These are phyloP conservation scores for Cocos nucifera DNA, from an alignment of 176 grass and related monocot species.

Conservation along the genomic window DNA sequence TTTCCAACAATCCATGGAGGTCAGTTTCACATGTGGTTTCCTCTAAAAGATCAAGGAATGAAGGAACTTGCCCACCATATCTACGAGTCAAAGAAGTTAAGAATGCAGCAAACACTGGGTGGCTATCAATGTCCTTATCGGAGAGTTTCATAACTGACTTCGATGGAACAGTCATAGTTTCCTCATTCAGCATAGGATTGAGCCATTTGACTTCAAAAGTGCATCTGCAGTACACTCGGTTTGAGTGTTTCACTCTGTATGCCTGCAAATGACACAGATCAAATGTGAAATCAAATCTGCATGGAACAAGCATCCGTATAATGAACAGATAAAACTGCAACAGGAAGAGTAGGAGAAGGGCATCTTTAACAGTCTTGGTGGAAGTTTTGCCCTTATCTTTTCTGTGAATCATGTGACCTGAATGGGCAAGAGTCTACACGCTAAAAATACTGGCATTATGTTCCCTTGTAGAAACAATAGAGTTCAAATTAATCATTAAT, in stretches of 20 bases:
- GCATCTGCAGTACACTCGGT: constrained; percentile 31
- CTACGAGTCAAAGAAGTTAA: constrained; percentile 8
- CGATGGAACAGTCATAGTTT: constrained; percentile 29
- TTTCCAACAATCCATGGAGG: constrained; percentile 24
- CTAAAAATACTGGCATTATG: too few species aligned
- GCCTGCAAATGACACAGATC: constrained; percentile 16
- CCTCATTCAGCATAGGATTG: constrained; percentile 6
- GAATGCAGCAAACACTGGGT: constrained; percentile 29
- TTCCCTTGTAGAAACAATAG: too few species aligned
- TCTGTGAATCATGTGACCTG: too few species aligned
- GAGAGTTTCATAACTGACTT: constrained; percentile 37
- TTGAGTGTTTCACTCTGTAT: constrained; percentile 37
- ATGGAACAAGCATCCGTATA: too few species aligned
- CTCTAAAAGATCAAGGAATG: constrained; percentile 16
- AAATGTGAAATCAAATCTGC: neutral
- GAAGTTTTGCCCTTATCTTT: too few species aligned
- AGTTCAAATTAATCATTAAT: too few species aligned
- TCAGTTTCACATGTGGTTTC: constrained; percentile 21
- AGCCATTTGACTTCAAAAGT: constrained; percentile 34
- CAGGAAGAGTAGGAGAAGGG: too few species aligned
- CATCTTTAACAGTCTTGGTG: too few species aligned
- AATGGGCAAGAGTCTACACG: too few species aligned
- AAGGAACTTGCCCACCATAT: constrained; percentile 9
- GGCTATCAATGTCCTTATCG: constrained; percentile 26
- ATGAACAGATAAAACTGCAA: too few species aligned